phyloP scores from a whole-genome alignment of 768 basidiomycete species.

The Boletus rufocinnamomeus region DNA sequence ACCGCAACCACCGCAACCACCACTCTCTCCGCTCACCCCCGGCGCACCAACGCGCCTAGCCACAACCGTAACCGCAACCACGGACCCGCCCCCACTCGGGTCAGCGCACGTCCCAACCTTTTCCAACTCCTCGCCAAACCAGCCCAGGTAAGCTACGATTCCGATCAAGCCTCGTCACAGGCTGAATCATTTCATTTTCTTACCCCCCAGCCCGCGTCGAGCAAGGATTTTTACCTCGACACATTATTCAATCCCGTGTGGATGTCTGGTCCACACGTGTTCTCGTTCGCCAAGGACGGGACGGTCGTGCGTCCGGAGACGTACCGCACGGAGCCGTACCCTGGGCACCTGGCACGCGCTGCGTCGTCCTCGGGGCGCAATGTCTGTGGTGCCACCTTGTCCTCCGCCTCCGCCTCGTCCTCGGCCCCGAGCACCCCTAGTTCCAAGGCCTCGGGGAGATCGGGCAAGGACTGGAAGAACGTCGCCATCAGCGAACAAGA shows the following conservation, averaged over 20 bases:
- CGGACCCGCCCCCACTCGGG: neutral
- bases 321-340: neutral
- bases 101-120: neutral
- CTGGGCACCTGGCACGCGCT: neutral
- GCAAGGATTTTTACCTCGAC: slow-evolving; percentile 52
- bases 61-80: neutral
- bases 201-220: neutral
- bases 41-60: neutral
- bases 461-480: slow-evolving; percentile 33
- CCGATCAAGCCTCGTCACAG: neutral
- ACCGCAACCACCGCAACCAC: neutral
- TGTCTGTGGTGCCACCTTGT: too few relatives aligned
- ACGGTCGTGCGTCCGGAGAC: slow-evolving; percentile 15
- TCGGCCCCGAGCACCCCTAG: neutral
- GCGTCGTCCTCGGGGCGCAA: neutral
- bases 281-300: slow-evolving; percentile 24
- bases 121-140: neutral
- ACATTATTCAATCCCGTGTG: slow-evolving; percentile 44
- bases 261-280: slow-evolving; percentile 31
- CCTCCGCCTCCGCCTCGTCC: too few relatives aligned
- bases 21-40: neutral
- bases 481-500: slow-evolving; percentile 32
- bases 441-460: neutral
- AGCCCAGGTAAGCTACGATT: slow-evolving; percentile 1
- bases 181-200: neutral